Evolutionary conservation across 331 rosid species (phyloP).

Genomic region (Pyrus hybrid): DNA sequence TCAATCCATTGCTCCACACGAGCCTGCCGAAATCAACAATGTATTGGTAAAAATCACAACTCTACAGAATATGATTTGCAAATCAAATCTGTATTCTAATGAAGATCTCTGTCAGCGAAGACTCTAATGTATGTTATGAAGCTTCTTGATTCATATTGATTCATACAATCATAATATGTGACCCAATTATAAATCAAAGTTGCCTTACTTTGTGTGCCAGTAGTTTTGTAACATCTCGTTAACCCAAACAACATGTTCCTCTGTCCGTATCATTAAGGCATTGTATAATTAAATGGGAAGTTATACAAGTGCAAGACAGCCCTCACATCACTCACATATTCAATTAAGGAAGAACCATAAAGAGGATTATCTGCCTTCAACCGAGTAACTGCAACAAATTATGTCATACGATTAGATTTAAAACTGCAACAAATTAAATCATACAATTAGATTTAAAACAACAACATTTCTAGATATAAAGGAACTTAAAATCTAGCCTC

Average conservation of each 20-base stretch:
- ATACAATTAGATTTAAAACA: neutral
- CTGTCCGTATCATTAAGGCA: neutral
- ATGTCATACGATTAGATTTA: neutral
- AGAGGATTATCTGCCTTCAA: constrained; percentile 34
- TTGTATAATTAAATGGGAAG: neutral
- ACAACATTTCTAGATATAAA: neutral
- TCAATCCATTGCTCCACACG: constrained; percentile 88
- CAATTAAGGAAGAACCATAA: constrained; percentile 52
- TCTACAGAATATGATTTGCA: neutral
- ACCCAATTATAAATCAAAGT: neutral
- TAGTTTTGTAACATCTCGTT: neutral
- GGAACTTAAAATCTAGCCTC: neutral
- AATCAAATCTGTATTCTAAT: neutral
- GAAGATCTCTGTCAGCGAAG: neutral
- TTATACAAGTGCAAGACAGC: neutral
- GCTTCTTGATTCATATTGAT: neutral
- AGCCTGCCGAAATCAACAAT: constrained; percentile 31
- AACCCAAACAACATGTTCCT: neutral
- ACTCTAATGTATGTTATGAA: no score
- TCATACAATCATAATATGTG: neutral
- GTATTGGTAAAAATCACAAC: neutral
- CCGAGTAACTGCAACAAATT: constrained; percentile 46
- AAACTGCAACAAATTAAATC: constrained; percentile 31
- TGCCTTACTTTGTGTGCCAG: neutral
- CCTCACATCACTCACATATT: constrained; percentile 24